Conservation (phyloP, 768 basidiomycete genomes). For the Tylopilus plumbeoviolaceoides region DNA sequence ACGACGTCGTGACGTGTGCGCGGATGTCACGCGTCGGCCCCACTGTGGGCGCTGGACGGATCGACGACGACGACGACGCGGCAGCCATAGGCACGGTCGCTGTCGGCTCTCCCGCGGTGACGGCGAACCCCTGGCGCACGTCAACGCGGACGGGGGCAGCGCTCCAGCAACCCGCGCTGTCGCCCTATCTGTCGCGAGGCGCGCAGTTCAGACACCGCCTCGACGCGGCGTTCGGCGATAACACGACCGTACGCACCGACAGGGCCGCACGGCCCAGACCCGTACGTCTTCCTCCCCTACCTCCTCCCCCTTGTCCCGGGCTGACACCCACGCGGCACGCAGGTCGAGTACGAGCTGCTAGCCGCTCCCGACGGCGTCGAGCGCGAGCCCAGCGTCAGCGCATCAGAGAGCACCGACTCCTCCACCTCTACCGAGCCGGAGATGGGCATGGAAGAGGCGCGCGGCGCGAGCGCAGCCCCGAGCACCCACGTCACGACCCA, state of each 20-base stretch:
- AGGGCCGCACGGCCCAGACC: constrained; percentile 18
- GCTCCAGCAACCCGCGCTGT: neutral
- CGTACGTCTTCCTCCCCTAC: constrained; percentile 8
- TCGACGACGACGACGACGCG: neutral
- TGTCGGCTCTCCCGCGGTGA: neutral
- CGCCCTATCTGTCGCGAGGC: constrained; percentile 17
- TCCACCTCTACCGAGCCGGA: neutral
- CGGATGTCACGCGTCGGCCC: neutral
- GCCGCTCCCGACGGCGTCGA: constrained; percentile 10
- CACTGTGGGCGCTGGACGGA: neutral
- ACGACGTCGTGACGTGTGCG: neutral
- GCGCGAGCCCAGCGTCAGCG: neutral
- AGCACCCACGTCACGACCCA: constrained; percentile 21
- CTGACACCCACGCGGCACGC: neutral
- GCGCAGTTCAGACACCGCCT: constrained; percentile 20
- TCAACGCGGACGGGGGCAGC: neutral
- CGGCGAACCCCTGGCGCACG: too few relatives aligned
- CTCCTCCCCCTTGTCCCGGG: neutral
- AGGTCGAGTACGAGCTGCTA: constrained; percentile 15
- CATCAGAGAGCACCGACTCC: constrained; percentile 2
- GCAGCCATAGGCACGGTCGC: neutral
- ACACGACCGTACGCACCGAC: constrained; percentile 21
- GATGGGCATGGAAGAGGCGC: too few relatives aligned
- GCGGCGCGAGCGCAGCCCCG: neutral
- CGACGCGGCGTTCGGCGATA: constrained; percentile 16